Percentiles rank a stretch among this genome's conserved stretches.
Conservation (phyloP, 2,329 filamentous ascomycete genomes). For the Talaromyces sp. region DNA sequence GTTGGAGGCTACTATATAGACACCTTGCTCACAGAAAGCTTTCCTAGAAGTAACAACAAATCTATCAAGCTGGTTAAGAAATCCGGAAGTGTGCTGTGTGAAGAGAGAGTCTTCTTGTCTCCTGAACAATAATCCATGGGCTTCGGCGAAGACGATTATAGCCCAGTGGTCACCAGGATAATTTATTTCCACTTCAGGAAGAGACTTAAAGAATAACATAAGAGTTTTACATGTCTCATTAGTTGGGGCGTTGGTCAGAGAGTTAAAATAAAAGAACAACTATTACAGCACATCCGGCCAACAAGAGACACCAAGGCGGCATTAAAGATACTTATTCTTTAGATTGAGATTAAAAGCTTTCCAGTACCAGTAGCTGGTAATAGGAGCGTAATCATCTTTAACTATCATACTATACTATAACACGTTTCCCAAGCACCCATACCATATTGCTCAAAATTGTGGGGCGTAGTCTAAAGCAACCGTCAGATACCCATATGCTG, state of each 20-base stretch:
- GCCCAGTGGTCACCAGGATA: too few relatives aligned
- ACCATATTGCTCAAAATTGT: too few relatives aligned
- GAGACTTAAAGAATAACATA: slow-evolving; percentile 54
- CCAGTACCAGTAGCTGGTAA: slow-evolving; percentile 79
- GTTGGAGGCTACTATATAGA: slow-evolving; percentile 54
- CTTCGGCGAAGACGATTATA: too few relatives aligned
- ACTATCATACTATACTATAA: slow-evolving; percentile 87
- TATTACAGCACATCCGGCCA: slow-evolving; percentile 57
- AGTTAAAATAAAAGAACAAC: slow-evolving; percentile 58
- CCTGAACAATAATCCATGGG: too few relatives aligned
- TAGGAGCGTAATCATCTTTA: slow-evolving; percentile 82
- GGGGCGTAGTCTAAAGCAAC: too few relatives aligned
- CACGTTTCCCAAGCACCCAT: slow-evolving; percentile 75
- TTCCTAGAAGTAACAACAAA: slow-evolving; percentile 52
- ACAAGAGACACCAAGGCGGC: slow-evolving; percentile 72
- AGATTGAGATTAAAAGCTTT: slow-evolving; percentile 76
- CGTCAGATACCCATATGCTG: too few relatives aligned
- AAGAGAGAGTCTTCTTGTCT: slow-evolving; percentile 37
- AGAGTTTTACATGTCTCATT: slow-evolving; percentile 56
- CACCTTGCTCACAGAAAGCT: slow-evolving; percentile 54
- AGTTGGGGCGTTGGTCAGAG: slow-evolving; percentile 53
- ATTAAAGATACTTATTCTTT: slow-evolving; percentile 73
- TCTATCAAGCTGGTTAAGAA: slow-evolving; percentile 45
- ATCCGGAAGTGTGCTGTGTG: slow-evolving; percentile 37
- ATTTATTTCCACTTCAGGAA: too few relatives aligned